phyloP scores from a whole-genome alignment of 163 green algal genomes.

The Scenedesmus sp. region DNA sequence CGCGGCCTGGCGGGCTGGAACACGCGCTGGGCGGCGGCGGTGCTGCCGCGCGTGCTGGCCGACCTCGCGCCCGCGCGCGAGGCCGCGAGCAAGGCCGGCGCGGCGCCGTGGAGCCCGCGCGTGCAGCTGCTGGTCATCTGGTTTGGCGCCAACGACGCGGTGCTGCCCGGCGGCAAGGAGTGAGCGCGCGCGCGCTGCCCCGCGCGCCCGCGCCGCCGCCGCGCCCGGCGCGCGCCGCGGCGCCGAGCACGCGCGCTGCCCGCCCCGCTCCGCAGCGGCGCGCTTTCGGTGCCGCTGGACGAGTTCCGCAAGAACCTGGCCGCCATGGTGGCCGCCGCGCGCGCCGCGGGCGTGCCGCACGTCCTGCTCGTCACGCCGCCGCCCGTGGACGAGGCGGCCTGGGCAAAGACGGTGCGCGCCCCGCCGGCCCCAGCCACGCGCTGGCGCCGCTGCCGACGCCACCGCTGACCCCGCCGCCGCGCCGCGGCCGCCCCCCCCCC shows the following conservation, averaged over 20 bases:
- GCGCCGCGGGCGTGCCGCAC: conserved; percentile 36
- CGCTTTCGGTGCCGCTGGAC: conserved; percentile 63
- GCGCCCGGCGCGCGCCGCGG: no score
- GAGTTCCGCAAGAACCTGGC: conserved; percentile 82
- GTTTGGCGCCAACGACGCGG: conserved; percentile 93
- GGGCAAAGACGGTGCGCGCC: neutral
- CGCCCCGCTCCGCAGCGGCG: neutral
- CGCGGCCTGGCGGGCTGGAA: neutral
- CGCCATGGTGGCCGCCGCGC: conserved; percentile 66
- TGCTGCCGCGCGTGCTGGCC: conserved; percentile 53
- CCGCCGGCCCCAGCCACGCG: no score
- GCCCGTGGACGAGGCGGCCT: conserved; percentile 71
- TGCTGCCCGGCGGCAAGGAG: conserved; percentile 57
- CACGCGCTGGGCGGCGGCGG: conserved; percentile 11
- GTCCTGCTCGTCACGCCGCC: conserved; percentile 88
- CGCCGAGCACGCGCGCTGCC: neutral
- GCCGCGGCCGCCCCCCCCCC: no score
- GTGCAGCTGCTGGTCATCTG: conserved; percentile 76
- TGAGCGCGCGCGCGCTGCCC: conserved; percentile 18
- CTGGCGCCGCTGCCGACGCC: neutral
- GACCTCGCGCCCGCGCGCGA: no score
- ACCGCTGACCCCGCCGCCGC: no score
- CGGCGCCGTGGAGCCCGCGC: conserved; percentile 43
- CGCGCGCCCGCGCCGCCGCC: no score
- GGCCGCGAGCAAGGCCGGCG: conserved; percentile 73